These are phyloP conservation scores for Ophiostoma pallidulum DNA, from an alignment of 2,329 filamentous ascomycete genomes.

Conservation along the genomic window DNA sequence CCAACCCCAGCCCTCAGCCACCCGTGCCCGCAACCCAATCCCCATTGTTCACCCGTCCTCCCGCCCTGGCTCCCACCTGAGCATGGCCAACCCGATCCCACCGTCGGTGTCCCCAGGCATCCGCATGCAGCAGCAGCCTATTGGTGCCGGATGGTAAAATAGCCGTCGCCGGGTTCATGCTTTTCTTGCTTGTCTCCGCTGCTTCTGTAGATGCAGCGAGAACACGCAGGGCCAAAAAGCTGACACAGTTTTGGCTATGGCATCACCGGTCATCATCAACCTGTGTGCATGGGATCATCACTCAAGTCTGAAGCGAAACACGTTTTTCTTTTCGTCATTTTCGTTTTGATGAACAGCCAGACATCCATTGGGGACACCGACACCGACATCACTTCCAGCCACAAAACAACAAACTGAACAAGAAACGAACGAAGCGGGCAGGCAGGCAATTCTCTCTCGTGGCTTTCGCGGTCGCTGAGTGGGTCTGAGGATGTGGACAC, in stretches of 20 bases:
- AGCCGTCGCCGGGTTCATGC: slow-evolving; percentile 6
- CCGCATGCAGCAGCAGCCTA: slow-evolving; percentile 45
- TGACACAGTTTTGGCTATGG: slow-evolving; percentile 19
- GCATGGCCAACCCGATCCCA: slow-evolving; percentile 73
- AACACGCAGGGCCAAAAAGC: background rate
- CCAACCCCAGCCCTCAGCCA: slow-evolving; percentile 86
- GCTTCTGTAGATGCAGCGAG: slow-evolving; percentile 23
- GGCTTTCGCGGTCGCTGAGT: background rate
- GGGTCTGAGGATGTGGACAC: slow-evolving; percentile 2
- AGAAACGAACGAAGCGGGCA: slow-evolving; percentile 17
- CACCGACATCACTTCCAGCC: slow-evolving; percentile 10
- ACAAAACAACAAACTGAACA: background rate
- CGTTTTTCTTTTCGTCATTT: too few relatives aligned
- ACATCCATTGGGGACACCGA: slow-evolving; percentile 43
- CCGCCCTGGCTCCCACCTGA: slow-evolving; percentile 65
- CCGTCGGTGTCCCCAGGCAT: slow-evolving; percentile 53
- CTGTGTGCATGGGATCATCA: slow-evolving; percentile 6
- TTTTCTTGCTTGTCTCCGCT: slow-evolving; percentile 16
- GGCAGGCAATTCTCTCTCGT: slow-evolving; percentile 30
- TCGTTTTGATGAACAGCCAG: slow-evolving; percentile 34
- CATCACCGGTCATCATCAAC: slow-evolving; percentile 26
- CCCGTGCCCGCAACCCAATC: slow-evolving; percentile 87
- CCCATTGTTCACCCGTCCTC: slow-evolving; percentile 75
- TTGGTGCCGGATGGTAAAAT: slow-evolving; percentile 46
- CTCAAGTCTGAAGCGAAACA: slow-evolving; percentile 14